Base-by-base conservation (phyloP, 345 rosid genomes). In the Crucihimalaya himalaica region DNA sequence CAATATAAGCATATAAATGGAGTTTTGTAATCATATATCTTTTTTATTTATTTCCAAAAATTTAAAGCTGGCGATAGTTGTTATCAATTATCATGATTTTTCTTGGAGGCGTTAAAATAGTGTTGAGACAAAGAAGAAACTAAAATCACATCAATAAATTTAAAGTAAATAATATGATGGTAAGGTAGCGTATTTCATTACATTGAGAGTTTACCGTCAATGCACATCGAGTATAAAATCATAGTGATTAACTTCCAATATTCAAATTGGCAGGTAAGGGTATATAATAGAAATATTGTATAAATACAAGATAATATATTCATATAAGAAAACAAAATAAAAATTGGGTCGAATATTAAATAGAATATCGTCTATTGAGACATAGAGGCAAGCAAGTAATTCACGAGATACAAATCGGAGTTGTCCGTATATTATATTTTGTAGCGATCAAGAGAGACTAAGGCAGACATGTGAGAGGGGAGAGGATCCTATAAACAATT, bases 361-460 rank as follows among this genome's bases (percentile, higher is more conserved):
- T 45, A 63, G 59, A 64, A 69, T 76, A 76, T 70, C 75, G 75
- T 63, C 16, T 76, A 76, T 54, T 76, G 27, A 54, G 79, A 70
- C 79, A 76, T 76, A 76, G 79, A 76, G 75, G 75, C 75, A 76
- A 76, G 63, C 76, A 70, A 77, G 80, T 63, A 70, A 77, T 63
- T 77, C 80, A 77, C 80, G 80, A 70, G 80, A 77, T 77, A 77
- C 80, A 70, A 77, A 63, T 56, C 47, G 55, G 53, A 70, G 70
- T 77, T 77, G 76, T 77, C 80, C 76, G 80, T 70, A 77, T 77
- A 77, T 70, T 47, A 70, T 64, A 70, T 77, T 77, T 77, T 64
- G 80, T 77, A 77, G 71, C 76, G 75, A 77, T 70, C 71, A 77
- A 77, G 79, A 75, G 80, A 70, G 80, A 77, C 71, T 63, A 63